These are phyloP conservation scores for Malus sylvestris DNA, from an alignment of 306 rosid genomes.

Conservation along the genomic window DNA sequence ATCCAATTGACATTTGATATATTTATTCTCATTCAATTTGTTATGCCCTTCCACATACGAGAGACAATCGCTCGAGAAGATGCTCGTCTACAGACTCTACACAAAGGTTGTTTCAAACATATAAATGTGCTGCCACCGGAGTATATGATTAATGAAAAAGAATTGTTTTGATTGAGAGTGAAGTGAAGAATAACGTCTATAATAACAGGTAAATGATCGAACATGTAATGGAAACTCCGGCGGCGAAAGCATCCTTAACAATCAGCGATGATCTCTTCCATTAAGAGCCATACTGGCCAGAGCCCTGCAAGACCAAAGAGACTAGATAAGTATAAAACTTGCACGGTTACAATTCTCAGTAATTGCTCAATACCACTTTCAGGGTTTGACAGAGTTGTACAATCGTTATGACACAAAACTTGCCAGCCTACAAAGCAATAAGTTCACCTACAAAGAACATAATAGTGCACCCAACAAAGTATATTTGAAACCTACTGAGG, in stretches of 20 bases:
- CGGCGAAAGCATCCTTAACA: constrained; percentile 13
- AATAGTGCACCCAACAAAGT: neutral
- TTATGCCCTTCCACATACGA: constrained; percentile 21
- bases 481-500: neutral
- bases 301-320: constrained; percentile 53
- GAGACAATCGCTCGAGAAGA: constrained; percentile 11
- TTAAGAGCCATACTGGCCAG: constrained; percentile 26
- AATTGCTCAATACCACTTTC: neutral
- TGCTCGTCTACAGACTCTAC: neutral
- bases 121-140: neutral
- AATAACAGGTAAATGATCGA: constrained; percentile 17
- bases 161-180: constrained; percentile 17
- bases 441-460: neutral
- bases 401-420: neutral
- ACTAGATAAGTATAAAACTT: neutral
- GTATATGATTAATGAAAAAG: constrained; percentile 6
- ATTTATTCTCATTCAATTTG: constrained; percentile 28
- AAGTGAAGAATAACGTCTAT: constrained; percentile 19
- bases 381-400: neutral
- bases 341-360: neutral
- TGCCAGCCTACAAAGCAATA: neutral
- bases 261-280: constrained; percentile 58
- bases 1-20: neutral
- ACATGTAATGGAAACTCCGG: constrained; percentile 20
- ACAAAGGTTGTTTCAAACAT: constrained; percentile 22